Percentiles rank a stretch among this genome's conserved stretches.
Conservation (phyloP, 2,329 filamentous ascomycete species). For the Penicillium sp. region DNA sequence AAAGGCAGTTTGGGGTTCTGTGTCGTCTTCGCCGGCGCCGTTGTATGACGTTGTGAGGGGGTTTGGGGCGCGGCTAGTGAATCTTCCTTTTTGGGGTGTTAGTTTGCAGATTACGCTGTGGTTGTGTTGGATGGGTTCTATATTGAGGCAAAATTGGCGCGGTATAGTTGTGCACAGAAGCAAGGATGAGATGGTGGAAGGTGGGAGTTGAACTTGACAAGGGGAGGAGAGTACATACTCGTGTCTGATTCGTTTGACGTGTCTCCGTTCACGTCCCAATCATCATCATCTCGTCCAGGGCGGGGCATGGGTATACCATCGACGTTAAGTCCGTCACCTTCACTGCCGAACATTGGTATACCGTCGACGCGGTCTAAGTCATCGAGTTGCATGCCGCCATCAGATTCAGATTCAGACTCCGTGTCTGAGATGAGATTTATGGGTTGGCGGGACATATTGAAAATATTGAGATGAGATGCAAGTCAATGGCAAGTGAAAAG, state of each 20-base stretch:
- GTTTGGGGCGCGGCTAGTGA: not conserved
- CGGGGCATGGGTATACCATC: not conserved
- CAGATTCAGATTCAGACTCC: conserved; percentile 17
- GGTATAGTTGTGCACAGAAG: not conserved
- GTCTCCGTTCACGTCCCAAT: not conserved
- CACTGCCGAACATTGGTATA: not conserved
- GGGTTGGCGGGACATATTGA: conserved; percentile 11
- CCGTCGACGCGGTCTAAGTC: conserved; percentile 1
- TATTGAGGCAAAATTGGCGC: not conserved
- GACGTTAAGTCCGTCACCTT: not conserved
- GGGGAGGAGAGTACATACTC: not conserved
- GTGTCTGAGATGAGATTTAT: conserved; percentile 15
- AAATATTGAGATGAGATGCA: too few species aligned
- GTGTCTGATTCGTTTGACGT: not conserved
- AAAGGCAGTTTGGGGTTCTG: not conserved
- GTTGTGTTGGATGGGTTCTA: too few species aligned
- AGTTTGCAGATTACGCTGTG: not conserved
- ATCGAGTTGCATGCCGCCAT: conserved; percentile 27
- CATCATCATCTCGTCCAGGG: not conserved
- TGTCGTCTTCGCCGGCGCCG: not conserved
- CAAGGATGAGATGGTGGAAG: not conserved
- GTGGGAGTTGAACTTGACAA: not conserved
- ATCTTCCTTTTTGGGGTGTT: not conserved
- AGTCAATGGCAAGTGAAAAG: not conserved
- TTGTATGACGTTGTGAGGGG: not conserved